phyloP scores from a whole-genome alignment of 2,329 filamentous ascomycete genomes.

The Stagonosporopsis cucurbitacearum region DNA sequence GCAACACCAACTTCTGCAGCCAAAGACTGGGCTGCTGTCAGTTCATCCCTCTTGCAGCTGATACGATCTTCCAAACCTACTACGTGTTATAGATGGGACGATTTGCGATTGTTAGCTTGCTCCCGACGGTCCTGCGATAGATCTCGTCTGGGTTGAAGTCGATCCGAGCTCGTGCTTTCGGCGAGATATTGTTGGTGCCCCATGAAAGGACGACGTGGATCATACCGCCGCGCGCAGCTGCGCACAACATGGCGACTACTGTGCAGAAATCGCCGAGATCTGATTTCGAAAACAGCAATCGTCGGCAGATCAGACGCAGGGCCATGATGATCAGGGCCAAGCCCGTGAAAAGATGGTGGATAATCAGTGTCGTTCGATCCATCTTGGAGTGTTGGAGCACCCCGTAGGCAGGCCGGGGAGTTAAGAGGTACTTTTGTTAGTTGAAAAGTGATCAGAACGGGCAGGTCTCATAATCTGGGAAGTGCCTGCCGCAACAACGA shows the following conservation, averaged over 20 bases:
- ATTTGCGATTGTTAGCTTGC: not conserved
- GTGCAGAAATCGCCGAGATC: conserved; percentile 1
- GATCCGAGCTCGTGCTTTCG: not conserved
- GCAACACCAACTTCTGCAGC: not conserved
- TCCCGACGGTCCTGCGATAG: conserved; percentile 1
- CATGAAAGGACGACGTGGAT: not conserved
- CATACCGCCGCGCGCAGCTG: conserved; percentile 4
- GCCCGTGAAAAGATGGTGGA: not conserved
- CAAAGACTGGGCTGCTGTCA: not conserved
- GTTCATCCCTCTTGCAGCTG: not conserved
- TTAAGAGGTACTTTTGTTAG: not conserved
- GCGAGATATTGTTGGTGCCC: conserved; percentile 1
- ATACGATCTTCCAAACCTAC: not conserved
- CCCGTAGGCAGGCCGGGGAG: not conserved
- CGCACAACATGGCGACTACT: conserved; percentile 1
- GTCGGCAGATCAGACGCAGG: not conserved
- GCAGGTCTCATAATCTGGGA: not conserved
- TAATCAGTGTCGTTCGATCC: not conserved
- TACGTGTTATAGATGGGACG: conserved; percentile 1
- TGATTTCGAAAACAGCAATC: not conserved
- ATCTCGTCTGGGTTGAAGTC: conserved; percentile 1
- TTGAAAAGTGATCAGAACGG: not conserved
- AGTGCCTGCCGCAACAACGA: not conserved
- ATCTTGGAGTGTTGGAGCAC: not conserved
- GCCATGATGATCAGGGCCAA: conserved; percentile 1